Evolutionary conservation across 345 rosid genomes (phyloP).

Genomic region (Lepidium aucheri): DNA sequence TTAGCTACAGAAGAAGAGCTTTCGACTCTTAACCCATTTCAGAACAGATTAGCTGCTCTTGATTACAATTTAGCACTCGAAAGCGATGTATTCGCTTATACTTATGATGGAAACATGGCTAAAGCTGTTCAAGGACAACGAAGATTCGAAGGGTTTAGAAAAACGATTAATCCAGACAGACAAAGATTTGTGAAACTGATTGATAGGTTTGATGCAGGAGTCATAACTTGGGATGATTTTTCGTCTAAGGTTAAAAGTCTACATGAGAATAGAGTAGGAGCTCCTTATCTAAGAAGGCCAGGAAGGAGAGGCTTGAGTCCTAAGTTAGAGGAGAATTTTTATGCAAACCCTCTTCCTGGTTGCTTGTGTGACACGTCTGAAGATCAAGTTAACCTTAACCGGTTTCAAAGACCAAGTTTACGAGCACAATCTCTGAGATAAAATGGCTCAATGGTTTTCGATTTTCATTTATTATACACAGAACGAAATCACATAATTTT

Average conservation of each 20-base stretch:
- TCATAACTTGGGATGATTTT: constrained; percentile 44
- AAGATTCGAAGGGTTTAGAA: constrained; percentile 56
- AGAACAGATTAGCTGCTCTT: constrained; percentile 64
- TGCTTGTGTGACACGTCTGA: constrained; percentile 49
- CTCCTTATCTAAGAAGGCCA: constrained; percentile 35
- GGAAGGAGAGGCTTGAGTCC: constrained; percentile 26
- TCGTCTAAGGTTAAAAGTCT: constrained; percentile 32
- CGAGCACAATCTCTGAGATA: constrained; percentile 29
- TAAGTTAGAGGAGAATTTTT: constrained; percentile 51
- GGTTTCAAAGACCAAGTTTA: constrained; percentile 26
- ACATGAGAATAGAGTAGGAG: constrained; percentile 49
- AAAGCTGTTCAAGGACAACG: constrained; percentile 69
- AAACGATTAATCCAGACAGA: constrained; percentile 70
- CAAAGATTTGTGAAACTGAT: constrained; percentile 44
- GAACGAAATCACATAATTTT: neutral
- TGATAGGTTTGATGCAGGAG: constrained; percentile 42
- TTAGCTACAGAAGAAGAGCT: constrained; percentile 54
- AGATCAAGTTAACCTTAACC: constrained; percentile 12
- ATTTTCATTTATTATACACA: neutral
- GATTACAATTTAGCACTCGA: constrained; percentile 59
- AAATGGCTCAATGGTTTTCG: neutral
- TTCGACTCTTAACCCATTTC: constrained; percentile 25
- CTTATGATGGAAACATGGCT: constrained; percentile 82
- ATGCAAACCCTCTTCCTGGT: constrained; percentile 71
- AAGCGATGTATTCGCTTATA: constrained; percentile 53